Percentiles rank a stretch among this genome's conserved stretches.
These are phyloP conservation scores for Fraxinus floribunda DNA, from an alignment of 305 asterid species.

Conservation along the genomic window DNA sequence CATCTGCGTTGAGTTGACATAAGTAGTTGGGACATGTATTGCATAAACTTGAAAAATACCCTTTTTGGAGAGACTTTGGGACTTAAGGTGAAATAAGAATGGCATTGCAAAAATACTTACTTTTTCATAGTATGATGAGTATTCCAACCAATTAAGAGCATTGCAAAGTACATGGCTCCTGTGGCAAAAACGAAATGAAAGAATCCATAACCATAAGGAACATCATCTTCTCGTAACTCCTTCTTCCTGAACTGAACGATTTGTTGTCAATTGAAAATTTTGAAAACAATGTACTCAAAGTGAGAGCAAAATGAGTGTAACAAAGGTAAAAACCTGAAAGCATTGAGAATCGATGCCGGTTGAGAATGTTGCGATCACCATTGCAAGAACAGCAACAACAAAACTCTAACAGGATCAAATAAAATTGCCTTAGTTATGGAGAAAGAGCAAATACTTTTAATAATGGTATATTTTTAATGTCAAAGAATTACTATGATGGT, in stretches of 20 bases:
- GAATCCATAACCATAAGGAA: slow-evolving; percentile 53
- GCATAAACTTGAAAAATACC: not conserved
- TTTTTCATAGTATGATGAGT: slow-evolving; percentile 51
- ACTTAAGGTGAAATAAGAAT: not conserved
- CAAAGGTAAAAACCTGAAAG: slow-evolving; percentile 39
- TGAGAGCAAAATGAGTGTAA: not conserved
- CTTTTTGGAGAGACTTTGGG: not conserved
- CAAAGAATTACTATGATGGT: slow-evolving; percentile 45
- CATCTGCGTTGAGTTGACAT: slow-evolving; percentile 28
- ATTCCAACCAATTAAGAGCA: slow-evolving; percentile 58
- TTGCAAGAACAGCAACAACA: slow-evolving; percentile 47
- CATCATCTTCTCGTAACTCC: slow-evolving; percentile 41
- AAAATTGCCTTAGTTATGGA: not conserved
- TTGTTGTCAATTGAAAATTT: slow-evolving; percentile 6
- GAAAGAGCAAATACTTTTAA: not conserved
- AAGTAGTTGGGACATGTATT: not conserved
- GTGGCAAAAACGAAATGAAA: slow-evolving; percentile 56
- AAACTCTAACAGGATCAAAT: slow-evolving; percentile 40
- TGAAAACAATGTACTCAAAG: not conserved
- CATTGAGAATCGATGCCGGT: slow-evolving; percentile 54
- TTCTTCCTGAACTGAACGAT: slow-evolving; percentile 45
- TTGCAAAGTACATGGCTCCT: slow-evolving; percentile 58
- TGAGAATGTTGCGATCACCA: slow-evolving; percentile 55
- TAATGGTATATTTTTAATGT: not conserved
- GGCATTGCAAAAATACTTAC: slow-evolving; percentile 21